Percentiles rank a stretch among this genome's conserved stretches.
phyloP scores from a whole-genome alignment of 805 yeast genomes.

The Candida hungchunana region DNA sequence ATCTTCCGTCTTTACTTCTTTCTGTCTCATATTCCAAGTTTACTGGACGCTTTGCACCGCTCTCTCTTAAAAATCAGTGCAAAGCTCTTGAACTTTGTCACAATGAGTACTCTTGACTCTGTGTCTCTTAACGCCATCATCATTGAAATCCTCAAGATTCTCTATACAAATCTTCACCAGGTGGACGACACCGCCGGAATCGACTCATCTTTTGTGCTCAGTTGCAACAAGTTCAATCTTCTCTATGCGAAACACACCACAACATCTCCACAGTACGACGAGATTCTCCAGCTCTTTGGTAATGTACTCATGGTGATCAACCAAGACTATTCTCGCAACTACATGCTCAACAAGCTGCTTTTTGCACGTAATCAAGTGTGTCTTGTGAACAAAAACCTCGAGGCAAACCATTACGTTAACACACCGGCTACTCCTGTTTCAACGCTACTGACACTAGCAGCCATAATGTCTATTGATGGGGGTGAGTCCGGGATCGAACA shows the following conservation, averaged over 20 bases:
- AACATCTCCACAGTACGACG: constrained; percentile 22
- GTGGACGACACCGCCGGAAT: constrained; percentile 22
- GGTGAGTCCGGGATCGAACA: constrained; percentile 27
- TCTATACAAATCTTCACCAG: constrained; percentile 25
- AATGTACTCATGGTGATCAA: constrained; percentile 25
- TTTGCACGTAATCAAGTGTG: constrained; percentile 22
- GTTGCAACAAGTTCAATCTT: constrained; percentile 27
- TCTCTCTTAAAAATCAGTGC: constrained; percentile 21
- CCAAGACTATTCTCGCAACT: constrained; percentile 20
- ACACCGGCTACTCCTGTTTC: constrained; percentile 13
- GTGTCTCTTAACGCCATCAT: constrained; percentile 21
- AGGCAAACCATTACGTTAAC: background rate
- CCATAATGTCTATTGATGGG: constrained; percentile 29
- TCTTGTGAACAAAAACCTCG: constrained; percentile 16
- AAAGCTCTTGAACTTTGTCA: constrained; percentile 25
- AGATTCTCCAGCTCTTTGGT: constrained; percentile 25
- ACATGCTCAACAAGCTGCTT: constrained; percentile 25
- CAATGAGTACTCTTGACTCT: constrained; percentile 20
- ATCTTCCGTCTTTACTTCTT: constrained; percentile 26
- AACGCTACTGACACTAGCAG: constrained; percentile 16
- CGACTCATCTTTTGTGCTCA: constrained; percentile 26
- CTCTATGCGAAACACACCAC: constrained; percentile 15
- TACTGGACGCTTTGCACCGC: constrained; percentile 11
- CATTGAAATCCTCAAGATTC: constrained; percentile 26
- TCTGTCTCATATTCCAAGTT: constrained; percentile 15